Conservation (phyloP, 768 basidiomycete genomes). For the Termitomyces sp. region DNA sequence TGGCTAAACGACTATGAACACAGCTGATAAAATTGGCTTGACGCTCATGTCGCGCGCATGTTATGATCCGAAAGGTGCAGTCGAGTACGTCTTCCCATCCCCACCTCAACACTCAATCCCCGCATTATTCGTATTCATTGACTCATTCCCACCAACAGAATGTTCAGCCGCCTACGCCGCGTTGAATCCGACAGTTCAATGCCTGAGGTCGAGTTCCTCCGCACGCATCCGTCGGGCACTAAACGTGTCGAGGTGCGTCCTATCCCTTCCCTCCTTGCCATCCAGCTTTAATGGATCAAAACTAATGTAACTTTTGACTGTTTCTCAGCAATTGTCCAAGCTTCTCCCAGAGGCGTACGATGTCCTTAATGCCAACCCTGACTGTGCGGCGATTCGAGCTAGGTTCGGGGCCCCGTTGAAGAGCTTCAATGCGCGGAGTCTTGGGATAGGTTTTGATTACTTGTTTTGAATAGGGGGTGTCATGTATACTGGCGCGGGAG, state of each 20-base stretch:
- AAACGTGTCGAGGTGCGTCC: constrained; percentile 63
- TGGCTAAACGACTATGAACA: not conserved
- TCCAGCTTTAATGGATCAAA: not conserved
- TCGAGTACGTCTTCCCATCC: constrained; percentile 42
- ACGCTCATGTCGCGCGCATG: constrained; percentile 79
- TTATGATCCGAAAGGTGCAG: constrained; percentile 74
- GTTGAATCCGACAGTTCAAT: constrained; percentile 40
- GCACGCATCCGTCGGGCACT: constrained; percentile 75
- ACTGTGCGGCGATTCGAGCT: constrained; percentile 40
- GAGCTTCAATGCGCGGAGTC: not conserved
- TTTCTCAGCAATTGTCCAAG: constrained; percentile 52
- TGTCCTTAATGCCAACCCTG: constrained; percentile 48
- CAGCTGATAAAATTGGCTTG: constrained; percentile 86
- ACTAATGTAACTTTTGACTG: too few species aligned
- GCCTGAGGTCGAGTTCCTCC: constrained; percentile 49
- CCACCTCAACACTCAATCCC: not conserved
- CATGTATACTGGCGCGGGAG: not conserved
- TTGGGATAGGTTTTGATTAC: not conserved
- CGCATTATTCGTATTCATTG: not conserved
- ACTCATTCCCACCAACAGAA: constrained; percentile 29
- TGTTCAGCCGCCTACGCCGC: constrained; percentile 64
- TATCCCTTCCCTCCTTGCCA: not conserved
- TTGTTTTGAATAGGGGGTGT: not conserved
- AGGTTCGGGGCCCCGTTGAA: constrained; percentile 26
- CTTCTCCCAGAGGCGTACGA: constrained; percentile 53